Evolutionary conservation across 1,284 basidiomycete species (phyloP).

Genomic region (Moesziomyces sp.): DNA sequence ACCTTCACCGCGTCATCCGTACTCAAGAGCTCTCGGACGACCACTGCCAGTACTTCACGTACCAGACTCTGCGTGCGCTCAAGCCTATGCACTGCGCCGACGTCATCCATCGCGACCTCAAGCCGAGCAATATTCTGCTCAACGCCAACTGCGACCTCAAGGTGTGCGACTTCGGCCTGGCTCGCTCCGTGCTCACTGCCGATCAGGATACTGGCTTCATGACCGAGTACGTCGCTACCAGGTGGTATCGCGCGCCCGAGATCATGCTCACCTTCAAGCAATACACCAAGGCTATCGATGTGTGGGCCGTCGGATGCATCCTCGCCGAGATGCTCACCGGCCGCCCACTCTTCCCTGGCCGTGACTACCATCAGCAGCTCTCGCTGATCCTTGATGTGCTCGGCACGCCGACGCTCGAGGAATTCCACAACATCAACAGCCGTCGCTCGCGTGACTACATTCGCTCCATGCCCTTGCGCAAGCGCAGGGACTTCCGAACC

Average conservation of each 20-base stretch:
- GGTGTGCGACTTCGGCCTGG: conserved; percentile 68
- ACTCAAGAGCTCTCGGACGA: conserved; percentile 73
- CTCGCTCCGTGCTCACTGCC: conserved; percentile 63
- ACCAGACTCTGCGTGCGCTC: conserved; percentile 73
- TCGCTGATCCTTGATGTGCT: conserved; percentile 74
- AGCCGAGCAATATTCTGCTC: conserved; percentile 64
- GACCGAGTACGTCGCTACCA: conserved; percentile 68
- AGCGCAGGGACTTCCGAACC: conserved; percentile 79
- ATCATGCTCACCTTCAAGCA: conserved; percentile 68
- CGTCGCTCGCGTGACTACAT: conserved; percentile 89
- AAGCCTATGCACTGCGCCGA: conserved; percentile 67
- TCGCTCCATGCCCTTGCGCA: conserved; percentile 88
- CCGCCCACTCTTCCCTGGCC: conserved; percentile 86
- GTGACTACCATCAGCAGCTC: conserved; percentile 71
- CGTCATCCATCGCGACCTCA: conserved; percentile 66
- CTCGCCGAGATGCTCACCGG: conserved; percentile 92
- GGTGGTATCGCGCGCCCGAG: conserved; percentile 67
- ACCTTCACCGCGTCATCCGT: conserved; percentile 66
- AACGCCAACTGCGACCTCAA: conserved; percentile 67
- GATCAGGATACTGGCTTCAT: conserved; percentile 66
- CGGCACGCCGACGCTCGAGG: conserved; percentile 74
- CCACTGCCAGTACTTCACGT: conserved; percentile 94
- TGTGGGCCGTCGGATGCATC: conserved; percentile 93
- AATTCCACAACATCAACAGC: conserved; percentile 78
- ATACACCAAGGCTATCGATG: conserved; percentile 68